Conservation (phyloP, 495 filamentous ascomycete species). For the Neurospora hispaniola region DNA sequence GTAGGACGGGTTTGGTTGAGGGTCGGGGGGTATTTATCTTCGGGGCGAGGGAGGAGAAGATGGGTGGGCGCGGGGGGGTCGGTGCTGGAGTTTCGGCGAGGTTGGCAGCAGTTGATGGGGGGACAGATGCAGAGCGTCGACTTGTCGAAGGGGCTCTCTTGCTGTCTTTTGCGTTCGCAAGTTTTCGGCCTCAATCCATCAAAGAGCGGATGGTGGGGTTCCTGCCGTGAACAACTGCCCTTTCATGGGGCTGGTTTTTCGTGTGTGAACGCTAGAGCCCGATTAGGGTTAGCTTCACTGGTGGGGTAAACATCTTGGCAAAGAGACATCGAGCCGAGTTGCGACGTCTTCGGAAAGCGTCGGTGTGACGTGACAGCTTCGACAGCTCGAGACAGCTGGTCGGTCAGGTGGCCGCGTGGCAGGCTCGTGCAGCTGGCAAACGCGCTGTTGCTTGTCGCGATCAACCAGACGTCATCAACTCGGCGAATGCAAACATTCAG, state of each 20-base stretch:
- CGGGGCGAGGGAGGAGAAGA: conserved; percentile 1
- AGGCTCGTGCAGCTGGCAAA: conserved; percentile 11
- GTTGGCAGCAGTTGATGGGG: neutral
- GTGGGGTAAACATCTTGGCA: neutral
- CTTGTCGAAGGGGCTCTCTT: neutral
- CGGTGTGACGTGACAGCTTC: neutral
- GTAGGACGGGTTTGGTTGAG: conserved; percentile 13
- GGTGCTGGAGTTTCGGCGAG: neutral
- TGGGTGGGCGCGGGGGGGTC: conserved; percentile 1
- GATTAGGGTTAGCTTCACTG: neutral
- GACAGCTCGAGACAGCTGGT: neutral
- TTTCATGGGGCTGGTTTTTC: conserved; percentile 5
- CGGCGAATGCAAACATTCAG: neutral
- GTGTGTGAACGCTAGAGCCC: neutral
- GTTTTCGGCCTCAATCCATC: neutral
- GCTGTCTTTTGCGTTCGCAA: neutral
- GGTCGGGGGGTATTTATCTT: neutral
- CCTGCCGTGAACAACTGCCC: neutral
- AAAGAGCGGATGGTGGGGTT: conserved; percentile 1
- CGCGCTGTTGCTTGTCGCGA: conserved; percentile 6
- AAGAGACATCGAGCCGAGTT: neutral
- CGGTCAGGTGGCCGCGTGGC: conserved; percentile 23
- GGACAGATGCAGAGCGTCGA: neutral
- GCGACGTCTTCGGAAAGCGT: neutral
- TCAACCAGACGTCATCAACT: conserved; percentile 14